phyloP scores from a whole-genome alignment of 768 basidiomycete species.

The Leucocoprinus birnbaumii region DNA sequence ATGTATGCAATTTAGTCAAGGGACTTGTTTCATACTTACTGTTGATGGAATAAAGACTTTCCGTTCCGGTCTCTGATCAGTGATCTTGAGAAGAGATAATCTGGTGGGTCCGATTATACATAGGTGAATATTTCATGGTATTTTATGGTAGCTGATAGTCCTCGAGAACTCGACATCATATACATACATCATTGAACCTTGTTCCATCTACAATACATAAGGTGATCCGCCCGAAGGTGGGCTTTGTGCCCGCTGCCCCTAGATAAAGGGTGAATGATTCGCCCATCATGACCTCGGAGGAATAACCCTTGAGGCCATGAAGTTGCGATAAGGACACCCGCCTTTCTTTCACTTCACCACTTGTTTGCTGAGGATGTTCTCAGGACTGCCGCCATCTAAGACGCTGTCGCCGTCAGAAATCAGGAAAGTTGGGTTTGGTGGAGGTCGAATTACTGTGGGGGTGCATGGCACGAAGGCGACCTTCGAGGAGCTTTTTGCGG shows the following conservation, averaged over 20 bases:
- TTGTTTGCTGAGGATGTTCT: not conserved
- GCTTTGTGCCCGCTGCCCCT: too few relatives aligned
- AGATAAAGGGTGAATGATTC: too few relatives aligned
- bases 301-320: not conserved
- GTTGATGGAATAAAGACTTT: not conserved
- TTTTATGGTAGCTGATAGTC: too few relatives aligned
- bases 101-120: too few relatives aligned
- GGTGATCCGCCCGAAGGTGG: too few relatives aligned
- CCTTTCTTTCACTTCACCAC: not conserved
- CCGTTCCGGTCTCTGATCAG: not conserved
- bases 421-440: slow-evolving; percentile 36
- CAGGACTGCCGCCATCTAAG: not conserved
- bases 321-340: slow-evolving; percentile 1
- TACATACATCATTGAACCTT: too few relatives aligned
- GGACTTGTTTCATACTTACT: slow-evolving; percentile 8
- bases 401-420: not conserved
- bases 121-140: too few relatives aligned
- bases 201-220: too few relatives aligned
- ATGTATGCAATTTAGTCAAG: slow-evolving; percentile 11
- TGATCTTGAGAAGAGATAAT: too few relatives aligned
- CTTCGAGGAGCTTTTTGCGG: slow-evolving; percentile 73
- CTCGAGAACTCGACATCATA: too few relatives aligned
- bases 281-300: not conserved
- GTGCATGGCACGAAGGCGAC: slow-evolving; percentile 52
- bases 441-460: slow-evolving; percentile 55